Percentiles rank a stretch among this genome's conserved stretches.
Evolutionary conservation across 2,329 filamentous ascomycete genomes (phyloP).

Genomic region (Fusarium sp.): DNA sequence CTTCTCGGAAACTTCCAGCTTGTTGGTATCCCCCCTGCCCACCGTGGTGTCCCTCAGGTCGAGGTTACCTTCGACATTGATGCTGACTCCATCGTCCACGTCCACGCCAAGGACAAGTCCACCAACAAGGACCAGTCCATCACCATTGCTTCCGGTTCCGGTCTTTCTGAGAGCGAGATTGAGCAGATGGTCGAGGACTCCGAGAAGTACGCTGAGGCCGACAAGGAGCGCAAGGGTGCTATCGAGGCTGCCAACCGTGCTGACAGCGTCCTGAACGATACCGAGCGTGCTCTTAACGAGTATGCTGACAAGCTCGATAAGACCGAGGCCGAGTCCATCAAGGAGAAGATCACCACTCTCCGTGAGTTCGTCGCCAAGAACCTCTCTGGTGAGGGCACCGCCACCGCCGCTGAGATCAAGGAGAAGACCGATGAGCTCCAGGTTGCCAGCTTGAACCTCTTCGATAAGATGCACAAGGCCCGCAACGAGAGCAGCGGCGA

Average conservation of each 20-base stretch:
- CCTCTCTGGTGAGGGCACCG: conserved; percentile 88
- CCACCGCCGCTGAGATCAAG: conserved; percentile 94
- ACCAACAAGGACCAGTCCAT: conserved; percentile 99
- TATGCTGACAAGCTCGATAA: conserved; percentile 97
- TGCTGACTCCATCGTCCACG: conserved; percentile 96
- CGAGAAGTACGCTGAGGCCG: conserved; percentile 92
- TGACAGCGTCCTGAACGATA: conserved; percentile 95
- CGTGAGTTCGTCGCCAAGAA: conserved; percentile 93
- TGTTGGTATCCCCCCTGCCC: conserved; percentile 93
- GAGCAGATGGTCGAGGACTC: conserved; percentile 98
- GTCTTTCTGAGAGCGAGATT: conserved; percentile 94
- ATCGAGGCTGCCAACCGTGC: conserved; percentile 98
- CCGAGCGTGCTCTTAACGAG: conserved; percentile 97
- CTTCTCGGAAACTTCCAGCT: conserved; percentile 99
- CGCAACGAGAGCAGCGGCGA: conserved; percentile 71
- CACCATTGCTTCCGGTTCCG: conserved; percentile 96
- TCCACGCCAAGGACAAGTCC: conserved; percentile 98
- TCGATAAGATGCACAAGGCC: conserved; percentile 99
- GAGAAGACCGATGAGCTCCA: conserved; percentile 98
- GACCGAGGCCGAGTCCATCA: conserved; percentile 90
- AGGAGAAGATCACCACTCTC: conserved; percentile 88
- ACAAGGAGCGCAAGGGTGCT: conserved; percentile 95
- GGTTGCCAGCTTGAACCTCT: conserved; percentile 92
- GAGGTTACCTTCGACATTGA: conserved; percentile 99
- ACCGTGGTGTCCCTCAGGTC: conserved; percentile 94